Evolutionary conservation across 305 asterid genomes (phyloP), one percentile per base, ranked within the genome.

Genomic region (Fraxinus dipetala): DNA sequence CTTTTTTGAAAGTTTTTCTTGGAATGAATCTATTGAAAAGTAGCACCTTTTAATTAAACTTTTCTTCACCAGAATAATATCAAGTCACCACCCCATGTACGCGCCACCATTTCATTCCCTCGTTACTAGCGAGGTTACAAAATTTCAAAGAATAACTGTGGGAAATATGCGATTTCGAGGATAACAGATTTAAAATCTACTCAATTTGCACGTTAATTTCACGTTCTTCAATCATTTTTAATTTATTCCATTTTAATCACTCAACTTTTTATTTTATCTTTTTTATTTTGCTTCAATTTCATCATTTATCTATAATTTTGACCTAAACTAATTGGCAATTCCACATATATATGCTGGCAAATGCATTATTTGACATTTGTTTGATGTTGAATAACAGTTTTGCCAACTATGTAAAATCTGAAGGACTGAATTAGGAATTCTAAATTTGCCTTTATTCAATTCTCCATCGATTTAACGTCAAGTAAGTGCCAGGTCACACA

Each of bases 1-100:
- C 86, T 56, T 80, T 82, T 32, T 31, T 31, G 28, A 80, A 84
- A 80, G 78, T 80, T 18, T 51, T 65, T 65, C 76, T 79, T 81
- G 79, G 72, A 28, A 31, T 54, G 81, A 79, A 85, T 82, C 76
- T 75, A 65, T 69, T 20, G 76, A 76, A 38, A 38, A 72, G 56
- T 13, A 1, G 5, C n/a, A 70, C 75, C 75, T 18, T 70, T 70
- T 30, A 70, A 16, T 70, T 70, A 13, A 70, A 16, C 40, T 70
- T 30, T 56, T 79, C 72, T 76, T 67, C 83, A 84, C 81, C 74
- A 24, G 72, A 63, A 63, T 63, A 22, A 63, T 7, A 73, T 80
- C 48, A 28, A 40, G 59, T 78, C 79, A 35, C 72, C 72, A 0
- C 81, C 67, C 63, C 30, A 3, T 0, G 5, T 18, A 59, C 30